Percentiles rank a stretch among this genome's conserved stretches.
Conservation (phyloP, 345 rosid genomes). For the Microcos paniculata region DNA sequence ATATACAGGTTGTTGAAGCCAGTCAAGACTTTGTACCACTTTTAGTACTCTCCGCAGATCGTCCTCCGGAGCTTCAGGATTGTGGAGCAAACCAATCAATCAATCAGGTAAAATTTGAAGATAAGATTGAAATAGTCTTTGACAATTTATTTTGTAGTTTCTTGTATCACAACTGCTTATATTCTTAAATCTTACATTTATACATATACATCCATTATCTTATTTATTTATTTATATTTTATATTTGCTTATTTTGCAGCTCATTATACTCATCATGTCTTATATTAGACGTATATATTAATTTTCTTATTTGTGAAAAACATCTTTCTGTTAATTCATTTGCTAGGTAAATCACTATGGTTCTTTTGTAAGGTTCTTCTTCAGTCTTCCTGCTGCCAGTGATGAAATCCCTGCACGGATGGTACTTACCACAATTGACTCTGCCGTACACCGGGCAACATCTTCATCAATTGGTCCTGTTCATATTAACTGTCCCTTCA, state of each 20-base stretch:
- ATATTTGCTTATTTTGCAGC: slow-evolving; percentile 5
- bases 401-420: slow-evolving; percentile 76
- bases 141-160: not conserved
- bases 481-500: slow-evolving; percentile 88
- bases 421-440: slow-evolving; percentile 86
- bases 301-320: not conserved
- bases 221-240: not conserved
- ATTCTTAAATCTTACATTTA: not conserved
- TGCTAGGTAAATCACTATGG: slow-evolving; percentile 88
- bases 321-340: slow-evolving; percentile 20
- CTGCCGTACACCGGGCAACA: slow-evolving; percentile 82
- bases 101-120: slow-evolving; percentile 63
- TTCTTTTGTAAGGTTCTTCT: slow-evolving; percentile 87
- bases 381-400: slow-evolving; percentile 80
- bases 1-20: slow-evolving; percentile 90
- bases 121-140: not conserved
- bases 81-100: slow-evolving; percentile 94
- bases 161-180: not conserved
- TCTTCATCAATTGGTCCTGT: slow-evolving; percentile 80
- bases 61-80: slow-evolving; percentile 93
- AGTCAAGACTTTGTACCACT: slow-evolving; percentile 92
- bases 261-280: not conserved
- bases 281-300: not conserved
- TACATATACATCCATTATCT: not conserved
- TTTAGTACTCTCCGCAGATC: slow-evolving; percentile 89